phyloP scores from a whole-genome alignment of 352 stramenopile genomes.

The Phytophthora citrophthora region DNA sequence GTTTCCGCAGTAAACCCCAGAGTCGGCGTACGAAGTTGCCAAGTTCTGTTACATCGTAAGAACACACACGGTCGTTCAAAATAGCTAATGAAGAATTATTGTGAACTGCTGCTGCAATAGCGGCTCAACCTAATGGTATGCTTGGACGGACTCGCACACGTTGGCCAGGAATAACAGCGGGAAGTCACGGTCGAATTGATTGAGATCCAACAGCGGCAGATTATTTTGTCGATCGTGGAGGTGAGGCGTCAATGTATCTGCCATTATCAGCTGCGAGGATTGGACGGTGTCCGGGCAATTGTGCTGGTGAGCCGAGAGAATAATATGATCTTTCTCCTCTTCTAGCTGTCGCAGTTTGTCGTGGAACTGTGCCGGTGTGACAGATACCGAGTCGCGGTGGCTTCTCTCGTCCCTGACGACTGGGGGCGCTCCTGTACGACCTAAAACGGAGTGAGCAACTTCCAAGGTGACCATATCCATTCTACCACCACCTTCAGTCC shows the following conservation, averaged over 20 bases:
- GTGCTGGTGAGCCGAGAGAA: constrained; percentile 26
- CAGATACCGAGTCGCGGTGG: neutral
- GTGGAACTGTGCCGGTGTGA: constrained; percentile 11
- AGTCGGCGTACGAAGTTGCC: no score
- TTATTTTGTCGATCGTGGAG: constrained; percentile 12
- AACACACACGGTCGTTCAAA: no score
- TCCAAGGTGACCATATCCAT: neutral
- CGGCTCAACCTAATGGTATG: constrained; percentile 6
- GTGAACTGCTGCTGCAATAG: neutral
- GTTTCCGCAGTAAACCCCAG: no score
- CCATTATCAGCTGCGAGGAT: neutral
- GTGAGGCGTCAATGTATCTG: constrained; percentile 7
- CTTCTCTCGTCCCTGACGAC: neutral
- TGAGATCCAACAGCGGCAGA: constrained; percentile 14
- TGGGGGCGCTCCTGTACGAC: neutral
- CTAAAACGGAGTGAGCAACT: neutral
- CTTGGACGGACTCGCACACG: constrained; percentile 38
- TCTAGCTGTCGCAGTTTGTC: constrained; percentile 32
- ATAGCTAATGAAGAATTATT: no score
- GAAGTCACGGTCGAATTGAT: constrained; percentile 29
- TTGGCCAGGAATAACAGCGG: constrained; percentile 39
- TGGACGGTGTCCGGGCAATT: neutral
- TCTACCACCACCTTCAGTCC: constrained; percentile 5
- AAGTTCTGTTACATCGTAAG: no score
- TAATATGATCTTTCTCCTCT: constrained; percentile 39